phyloP scores from a whole-genome alignment of 163 green algal genomes.

The Smithsoniella earleae region DNA sequence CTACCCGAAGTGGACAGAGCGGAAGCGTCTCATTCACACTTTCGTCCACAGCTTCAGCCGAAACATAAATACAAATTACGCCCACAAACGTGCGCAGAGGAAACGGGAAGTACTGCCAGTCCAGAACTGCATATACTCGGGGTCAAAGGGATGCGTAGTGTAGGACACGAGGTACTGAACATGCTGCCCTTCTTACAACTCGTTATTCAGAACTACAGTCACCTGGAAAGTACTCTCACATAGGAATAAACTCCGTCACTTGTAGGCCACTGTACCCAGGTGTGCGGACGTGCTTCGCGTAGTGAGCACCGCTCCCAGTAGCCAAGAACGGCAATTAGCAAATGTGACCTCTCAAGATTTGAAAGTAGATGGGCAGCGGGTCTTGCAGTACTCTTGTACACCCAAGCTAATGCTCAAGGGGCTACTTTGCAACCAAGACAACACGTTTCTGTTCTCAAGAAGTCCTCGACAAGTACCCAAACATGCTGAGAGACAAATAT shows the following conservation, averaged over 20 bases:
- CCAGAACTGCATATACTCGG: too few species aligned
- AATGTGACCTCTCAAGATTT: neutral
- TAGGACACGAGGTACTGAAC: too few species aligned
- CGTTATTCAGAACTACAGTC: too few species aligned
- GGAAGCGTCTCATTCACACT: neutral
- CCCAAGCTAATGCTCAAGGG: slow-evolving; percentile 1
- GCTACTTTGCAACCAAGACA: neutral
- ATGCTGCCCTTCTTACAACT: too few species aligned
- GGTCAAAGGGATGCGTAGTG: too few species aligned
- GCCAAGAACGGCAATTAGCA: too few species aligned
- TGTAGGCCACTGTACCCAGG: neutral
- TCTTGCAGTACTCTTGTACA: neutral
- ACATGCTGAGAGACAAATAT: neutral
- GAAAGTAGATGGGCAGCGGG: neutral
- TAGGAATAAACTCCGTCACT: too few species aligned
- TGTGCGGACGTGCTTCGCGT: neutral
- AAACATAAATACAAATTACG: too few species aligned
- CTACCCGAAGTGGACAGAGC: too few species aligned
- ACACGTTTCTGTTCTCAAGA: neutral
- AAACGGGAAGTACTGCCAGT: too few species aligned
- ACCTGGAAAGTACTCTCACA: too few species aligned
- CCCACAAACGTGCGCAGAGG: too few species aligned
- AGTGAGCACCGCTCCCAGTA: neutral
- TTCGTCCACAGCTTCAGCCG: neutral
- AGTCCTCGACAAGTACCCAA: neutral